Conservation (phyloP, 169 alveolate species). For the Cryptosporidium xiaoi region DNA sequence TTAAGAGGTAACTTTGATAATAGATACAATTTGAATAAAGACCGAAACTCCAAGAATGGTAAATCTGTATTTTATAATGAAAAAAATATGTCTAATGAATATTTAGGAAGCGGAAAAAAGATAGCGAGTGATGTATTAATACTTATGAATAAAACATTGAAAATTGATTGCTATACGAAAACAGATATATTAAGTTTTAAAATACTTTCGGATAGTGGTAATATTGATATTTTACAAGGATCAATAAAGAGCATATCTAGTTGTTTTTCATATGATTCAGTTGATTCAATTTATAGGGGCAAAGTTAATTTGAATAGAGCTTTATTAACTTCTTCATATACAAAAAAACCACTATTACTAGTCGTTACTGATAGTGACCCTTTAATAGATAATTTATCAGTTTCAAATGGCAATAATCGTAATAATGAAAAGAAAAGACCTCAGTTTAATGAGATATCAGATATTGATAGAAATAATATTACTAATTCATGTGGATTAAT, state of each 20-base stretch:
- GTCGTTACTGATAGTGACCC: conserved; percentile 56
- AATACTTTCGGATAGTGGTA: conserved; percentile 16
- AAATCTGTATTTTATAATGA: not conserved
- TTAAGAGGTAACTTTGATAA: not conserved
- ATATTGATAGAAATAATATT: not conserved
- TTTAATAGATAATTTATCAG: conserved; percentile 18
- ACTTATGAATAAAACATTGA: conserved; percentile 34
- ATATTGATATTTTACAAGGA: conserved; percentile 25
- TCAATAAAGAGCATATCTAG: conserved; percentile 50
- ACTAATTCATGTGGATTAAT: not conserved
- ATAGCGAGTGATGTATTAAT: conserved; percentile 16
- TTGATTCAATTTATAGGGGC: conserved; percentile 22
- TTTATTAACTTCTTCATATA: conserved; percentile 30
- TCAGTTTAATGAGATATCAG: not conserved
- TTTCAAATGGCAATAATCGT: not conserved
- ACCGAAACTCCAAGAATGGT: not conserved
- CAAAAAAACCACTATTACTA: conserved; percentile 36
- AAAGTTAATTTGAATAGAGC: conserved; percentile 52
- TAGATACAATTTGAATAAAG: not conserved
- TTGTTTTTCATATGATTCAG: conserved; percentile 22
- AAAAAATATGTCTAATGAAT: not conserved
- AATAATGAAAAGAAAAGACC: conserved; percentile 19
- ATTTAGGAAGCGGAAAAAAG: not conserved
- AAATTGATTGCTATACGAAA: conserved; percentile 38
- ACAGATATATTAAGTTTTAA: conserved; percentile 45